These are phyloP conservation scores for Lathyrus tuberosus DNA, from an alignment of 306 rosid genomes.

Conservation along the genomic window DNA sequence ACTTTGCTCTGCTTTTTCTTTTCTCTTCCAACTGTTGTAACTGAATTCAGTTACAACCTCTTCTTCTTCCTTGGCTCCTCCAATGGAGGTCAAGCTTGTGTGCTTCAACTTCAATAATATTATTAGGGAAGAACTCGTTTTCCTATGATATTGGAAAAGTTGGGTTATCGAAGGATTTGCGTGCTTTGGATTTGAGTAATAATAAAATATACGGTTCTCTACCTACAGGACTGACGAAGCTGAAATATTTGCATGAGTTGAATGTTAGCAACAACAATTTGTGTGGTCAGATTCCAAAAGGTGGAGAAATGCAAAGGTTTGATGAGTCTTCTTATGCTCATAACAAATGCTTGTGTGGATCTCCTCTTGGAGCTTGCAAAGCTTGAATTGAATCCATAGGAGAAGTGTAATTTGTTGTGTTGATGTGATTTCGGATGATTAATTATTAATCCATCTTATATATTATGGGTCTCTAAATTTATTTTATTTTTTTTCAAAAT, in stretches of 20 bases:
- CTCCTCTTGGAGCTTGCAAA: slow-evolving; percentile 22
- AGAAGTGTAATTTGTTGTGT: no score
- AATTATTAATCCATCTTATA: no score
- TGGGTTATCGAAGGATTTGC: slow-evolving; percentile 13
- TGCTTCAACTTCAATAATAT: no score
- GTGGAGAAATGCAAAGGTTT: not conserved
- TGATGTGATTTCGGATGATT: no score
- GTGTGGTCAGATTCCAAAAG: slow-evolving; percentile 32
- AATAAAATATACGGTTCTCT: slow-evolving; percentile 33
- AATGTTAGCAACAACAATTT: slow-evolving; percentile 29
- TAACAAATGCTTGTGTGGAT: slow-evolving; percentile 38
- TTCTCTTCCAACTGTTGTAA: no score
- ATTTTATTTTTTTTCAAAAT: no score
- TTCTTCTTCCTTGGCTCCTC: no score
- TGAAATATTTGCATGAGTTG: slow-evolving; percentile 2
- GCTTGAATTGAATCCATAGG: not conserved
- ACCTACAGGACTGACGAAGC: slow-evolving; percentile 13
- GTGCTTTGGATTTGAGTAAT: slow-evolving; percentile 30
- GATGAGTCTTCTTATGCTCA: not conserved
- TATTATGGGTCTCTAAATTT: no score
- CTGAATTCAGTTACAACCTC: no score
- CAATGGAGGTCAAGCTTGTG: no score
- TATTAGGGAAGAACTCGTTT: slow-evolving; percentile 6
- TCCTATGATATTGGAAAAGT: slow-evolving; percentile 40
- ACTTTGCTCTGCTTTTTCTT: no score